A percentile compares a stretch with the other conserved stretches of the same genome.
Conservation (phyloP, 495 filamentous ascomycete species). For the Daldinia grandis region DNA sequence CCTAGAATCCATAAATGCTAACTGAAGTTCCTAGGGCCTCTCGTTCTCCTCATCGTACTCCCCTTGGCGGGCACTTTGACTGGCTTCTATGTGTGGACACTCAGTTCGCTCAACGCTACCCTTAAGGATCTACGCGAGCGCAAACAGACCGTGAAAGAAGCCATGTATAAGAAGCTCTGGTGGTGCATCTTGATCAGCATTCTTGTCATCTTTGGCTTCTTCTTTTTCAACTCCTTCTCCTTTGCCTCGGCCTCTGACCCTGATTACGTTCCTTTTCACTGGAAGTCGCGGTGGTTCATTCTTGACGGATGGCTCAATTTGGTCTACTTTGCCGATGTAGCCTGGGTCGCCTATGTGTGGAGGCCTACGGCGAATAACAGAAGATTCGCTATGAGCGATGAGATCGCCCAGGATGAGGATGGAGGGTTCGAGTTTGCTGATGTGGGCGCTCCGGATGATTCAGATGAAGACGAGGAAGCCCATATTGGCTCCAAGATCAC, state of each 20-base stretch:
- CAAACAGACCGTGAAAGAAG: slow-evolving; percentile 90
- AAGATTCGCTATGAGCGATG: slow-evolving; percentile 98
- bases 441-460: slow-evolving; percentile 75
- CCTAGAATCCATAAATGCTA: slow-evolving; percentile 43
- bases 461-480: slow-evolving; percentile 69
- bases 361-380: slow-evolving; percentile 95
- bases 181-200: slow-evolving; percentile 95
- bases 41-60: slow-evolving; percentile 94
- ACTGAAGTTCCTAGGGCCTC: slow-evolving; percentile 65
- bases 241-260: slow-evolving; percentile 84
- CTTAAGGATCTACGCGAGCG: slow-evolving; percentile 95
- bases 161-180: slow-evolving; percentile 99
- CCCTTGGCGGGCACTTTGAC: slow-evolving; percentile 92
- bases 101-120: slow-evolving; percentile 91
- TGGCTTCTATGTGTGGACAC: slow-evolving; percentile 98
- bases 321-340: slow-evolving; percentile 92
- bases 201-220: slow-evolving; percentile 95
- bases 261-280: slow-evolving; percentile 92
- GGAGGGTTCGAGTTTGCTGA: slow-evolving; percentile 94
- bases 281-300: slow-evolving; percentile 97
- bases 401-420: slow-evolving; percentile 98
- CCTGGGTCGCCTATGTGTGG: slow-evolving; percentile 96
- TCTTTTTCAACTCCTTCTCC: slow-evolving; percentile 91
- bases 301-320: slow-evolving; percentile 97
- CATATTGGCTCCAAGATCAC: slow-evolving; percentile 49